Conservation (phyloP, 1,284 basidiomycete species). For the Cryptococcus depauperatus region DNA sequence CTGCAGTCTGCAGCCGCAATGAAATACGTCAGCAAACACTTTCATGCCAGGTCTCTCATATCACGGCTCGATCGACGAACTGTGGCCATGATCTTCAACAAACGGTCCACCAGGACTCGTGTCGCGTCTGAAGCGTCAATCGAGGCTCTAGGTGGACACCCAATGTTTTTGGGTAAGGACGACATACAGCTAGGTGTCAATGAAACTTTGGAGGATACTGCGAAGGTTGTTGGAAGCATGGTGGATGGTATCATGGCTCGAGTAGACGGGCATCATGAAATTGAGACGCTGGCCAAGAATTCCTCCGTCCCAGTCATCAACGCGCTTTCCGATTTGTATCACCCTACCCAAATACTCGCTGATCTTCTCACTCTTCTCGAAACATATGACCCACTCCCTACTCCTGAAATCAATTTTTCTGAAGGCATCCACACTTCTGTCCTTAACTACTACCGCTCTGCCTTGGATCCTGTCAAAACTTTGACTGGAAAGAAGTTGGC, state of each 20-base stretch:
- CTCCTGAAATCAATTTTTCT: constrained; percentile 1
- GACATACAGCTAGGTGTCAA: constrained; percentile 98
- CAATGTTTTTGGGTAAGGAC: constrained; percentile 80
- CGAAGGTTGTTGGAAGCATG: constrained; percentile 82
- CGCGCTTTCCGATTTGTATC: constrained; percentile 89
- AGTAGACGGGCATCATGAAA: constrained; percentile 82
- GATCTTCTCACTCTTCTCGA: constrained; percentile 88
- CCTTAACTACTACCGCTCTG: constrained; percentile 10
- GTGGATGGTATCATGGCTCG: constrained; percentile 95
- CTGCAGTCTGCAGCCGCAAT: constrained; percentile 29
- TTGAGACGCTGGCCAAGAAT: constrained; percentile 82
- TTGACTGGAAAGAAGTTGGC: constrained; percentile 63
- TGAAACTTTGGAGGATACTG: constrained; percentile 76
- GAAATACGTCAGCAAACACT: constrained; percentile 32
- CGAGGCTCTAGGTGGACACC: constrained; percentile 70
- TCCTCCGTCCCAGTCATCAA: constrained; percentile 91
- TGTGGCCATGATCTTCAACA: constrained; percentile 83
- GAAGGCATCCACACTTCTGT: constrained; percentile 5
- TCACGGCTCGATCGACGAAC: constrained; percentile 64
- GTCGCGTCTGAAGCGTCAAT: constrained; percentile 78
- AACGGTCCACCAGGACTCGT: constrained; percentile 87
- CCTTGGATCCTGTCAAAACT: constrained; percentile 23
- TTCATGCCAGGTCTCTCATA: constrained; percentile 5
- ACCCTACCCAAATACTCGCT: constrained; percentile 91
- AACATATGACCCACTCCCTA: constrained; percentile 27